Evolutionary conservation across 1,284 basidiomycete species (phyloP).

Genomic region (Trametes versicolor): DNA sequence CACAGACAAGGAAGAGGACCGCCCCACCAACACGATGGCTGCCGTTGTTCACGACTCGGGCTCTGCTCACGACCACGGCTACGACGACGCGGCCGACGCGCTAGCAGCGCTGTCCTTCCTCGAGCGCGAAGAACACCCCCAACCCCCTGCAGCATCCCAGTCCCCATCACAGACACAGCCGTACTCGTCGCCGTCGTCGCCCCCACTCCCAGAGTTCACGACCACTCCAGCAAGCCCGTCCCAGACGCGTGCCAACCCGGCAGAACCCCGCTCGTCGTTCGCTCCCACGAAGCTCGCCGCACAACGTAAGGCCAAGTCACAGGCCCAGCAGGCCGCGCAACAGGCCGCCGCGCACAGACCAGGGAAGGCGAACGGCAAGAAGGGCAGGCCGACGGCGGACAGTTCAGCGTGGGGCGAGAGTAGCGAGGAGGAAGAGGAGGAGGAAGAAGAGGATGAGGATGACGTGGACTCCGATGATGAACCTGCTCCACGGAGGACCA

Average conservation of each 20-base stretch:
- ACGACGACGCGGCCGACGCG: slow-evolving; percentile 72
- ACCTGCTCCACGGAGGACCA: slow-evolving; percentile 48
- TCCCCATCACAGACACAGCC: slow-evolving; percentile 36
- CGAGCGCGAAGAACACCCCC: slow-evolving; percentile 58
- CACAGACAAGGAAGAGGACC: slow-evolving; percentile 34
- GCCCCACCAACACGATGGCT: slow-evolving; percentile 23
- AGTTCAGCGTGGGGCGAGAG: slow-evolving; percentile 77
- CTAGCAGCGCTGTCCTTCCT: slow-evolving; percentile 82
- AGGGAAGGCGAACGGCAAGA: slow-evolving; percentile 73
- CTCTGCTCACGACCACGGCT: slow-evolving; percentile 21
- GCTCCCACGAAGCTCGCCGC: slow-evolving; percentile 83
- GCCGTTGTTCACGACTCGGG: slow-evolving; percentile 17
- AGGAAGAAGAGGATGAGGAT: slow-evolving; percentile 78
- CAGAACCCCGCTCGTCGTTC: slow-evolving; percentile 76
- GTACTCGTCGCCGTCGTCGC: slow-evolving; percentile 25
- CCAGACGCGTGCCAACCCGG: slow-evolving; percentile 32
- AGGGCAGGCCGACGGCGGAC: slow-evolving; percentile 51
- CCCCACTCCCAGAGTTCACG: slow-evolving; percentile 41
- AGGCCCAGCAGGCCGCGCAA: slow-evolving; percentile 83
- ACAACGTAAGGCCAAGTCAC: slow-evolving; percentile 83
- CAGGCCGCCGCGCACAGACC: slow-evolving; percentile 79
- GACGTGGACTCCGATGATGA: slow-evolving; percentile 73
- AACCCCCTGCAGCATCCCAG: slow-evolving; percentile 27
- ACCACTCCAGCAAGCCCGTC: slow-evolving; percentile 44
- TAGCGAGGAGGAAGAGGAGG: slow-evolving; percentile 84